Percentiles rank a stretch among this genome's conserved stretches.
These are phyloP conservation scores for Plasmodium chabaudi DNA, from an alignment of 169 alveolate genomes.

Conservation along the genomic window DNA sequence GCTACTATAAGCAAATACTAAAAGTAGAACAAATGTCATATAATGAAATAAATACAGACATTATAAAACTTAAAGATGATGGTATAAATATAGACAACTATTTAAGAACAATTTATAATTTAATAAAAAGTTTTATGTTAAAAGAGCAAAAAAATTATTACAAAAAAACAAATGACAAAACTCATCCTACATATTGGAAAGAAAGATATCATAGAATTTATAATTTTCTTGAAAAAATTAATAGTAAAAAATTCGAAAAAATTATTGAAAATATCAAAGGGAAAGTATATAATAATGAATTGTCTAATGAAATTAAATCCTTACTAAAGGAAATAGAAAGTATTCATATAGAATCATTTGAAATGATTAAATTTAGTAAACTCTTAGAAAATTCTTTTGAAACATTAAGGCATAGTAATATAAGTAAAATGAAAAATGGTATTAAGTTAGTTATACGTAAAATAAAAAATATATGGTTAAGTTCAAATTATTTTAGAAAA, in stretches of 20 bases:
- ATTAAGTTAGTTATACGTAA: conserved; percentile 59
- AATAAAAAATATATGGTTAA: conserved; percentile 71
- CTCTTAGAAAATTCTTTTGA: conserved; percentile 62
- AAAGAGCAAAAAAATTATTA: conserved; percentile 55
- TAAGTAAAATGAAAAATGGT: conserved; percentile 67
- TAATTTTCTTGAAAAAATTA: conserved; percentile 62
- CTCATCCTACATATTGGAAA: conserved; percentile 61
- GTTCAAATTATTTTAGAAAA: conserved; percentile 70
- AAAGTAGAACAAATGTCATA: conserved; percentile 55
- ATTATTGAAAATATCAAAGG: conserved; percentile 65
- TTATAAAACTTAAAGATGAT: conserved; percentile 63
- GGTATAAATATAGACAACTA: conserved; percentile 38
- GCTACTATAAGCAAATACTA: conserved; percentile 58
- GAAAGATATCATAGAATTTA: conserved; percentile 39
- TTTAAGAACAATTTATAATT: conserved; percentile 36
- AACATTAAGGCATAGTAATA: conserved; percentile 32
- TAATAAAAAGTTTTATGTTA: conserved; percentile 40
- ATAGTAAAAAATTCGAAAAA: conserved; percentile 67
- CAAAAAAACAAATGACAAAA: conserved; percentile 58
- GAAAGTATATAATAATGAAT: conserved; percentile 36
- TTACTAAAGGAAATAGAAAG: conserved; percentile 50
- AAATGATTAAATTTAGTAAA: conserved; percentile 74
- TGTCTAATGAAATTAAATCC: conserved; percentile 54
- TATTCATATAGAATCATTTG: conserved; percentile 74
- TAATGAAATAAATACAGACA: conserved; percentile 49